phyloP scores from a whole-genome alignment of 805 yeast species.

The Lipomyces spencermartinsiae region DNA sequence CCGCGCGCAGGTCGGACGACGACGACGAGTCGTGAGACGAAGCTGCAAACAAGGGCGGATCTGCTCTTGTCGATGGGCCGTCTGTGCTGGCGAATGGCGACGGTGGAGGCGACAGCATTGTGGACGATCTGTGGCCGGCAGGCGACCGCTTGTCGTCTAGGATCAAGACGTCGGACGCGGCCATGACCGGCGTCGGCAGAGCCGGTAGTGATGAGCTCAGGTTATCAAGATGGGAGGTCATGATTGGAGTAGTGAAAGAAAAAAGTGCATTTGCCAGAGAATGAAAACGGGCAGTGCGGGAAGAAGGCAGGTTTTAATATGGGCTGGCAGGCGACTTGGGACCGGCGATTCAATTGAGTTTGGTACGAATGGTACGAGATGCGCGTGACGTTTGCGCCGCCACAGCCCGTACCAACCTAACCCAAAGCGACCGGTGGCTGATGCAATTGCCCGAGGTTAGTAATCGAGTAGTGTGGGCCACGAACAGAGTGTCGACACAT shows the following conservation, averaged over 20 bases:
- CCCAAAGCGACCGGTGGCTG: slow-evolving; percentile 5
- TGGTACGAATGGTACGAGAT: not conserved
- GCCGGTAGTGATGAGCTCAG: not conserved
- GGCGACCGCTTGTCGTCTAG: slow-evolving; percentile 1
- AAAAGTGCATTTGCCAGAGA: no score
- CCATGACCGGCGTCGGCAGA: slow-evolving; percentile 35
- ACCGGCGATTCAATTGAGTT: slow-evolving; percentile 12
- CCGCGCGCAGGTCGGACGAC: slow-evolving; percentile 1
- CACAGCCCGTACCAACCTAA: not conserved
- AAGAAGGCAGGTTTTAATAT: slow-evolving; percentile 8
- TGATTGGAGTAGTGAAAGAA: slow-evolving; percentile 12
- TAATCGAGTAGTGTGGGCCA: no score
- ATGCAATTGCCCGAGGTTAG: no score
- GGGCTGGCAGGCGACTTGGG: slow-evolving; percentile 11
- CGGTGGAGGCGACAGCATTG: slow-evolving; percentile 33
- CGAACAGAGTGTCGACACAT: no score
- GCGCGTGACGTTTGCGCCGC: not conserved
- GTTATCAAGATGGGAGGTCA: slow-evolving; percentile 8
- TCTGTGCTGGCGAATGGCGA: slow-evolving; percentile 27
- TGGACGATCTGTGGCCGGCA: not conserved
- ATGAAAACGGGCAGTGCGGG: not conserved
- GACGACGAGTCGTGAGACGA: slow-evolving; percentile 14
- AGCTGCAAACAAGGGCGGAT: slow-evolving; percentile 15
- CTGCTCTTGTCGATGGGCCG: not conserved
- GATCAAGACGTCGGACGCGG: slow-evolving; percentile 14